phyloP scores from a whole-genome alignment of 129 eudicot species.

The Heracleum sosnowskyi region DNA sequence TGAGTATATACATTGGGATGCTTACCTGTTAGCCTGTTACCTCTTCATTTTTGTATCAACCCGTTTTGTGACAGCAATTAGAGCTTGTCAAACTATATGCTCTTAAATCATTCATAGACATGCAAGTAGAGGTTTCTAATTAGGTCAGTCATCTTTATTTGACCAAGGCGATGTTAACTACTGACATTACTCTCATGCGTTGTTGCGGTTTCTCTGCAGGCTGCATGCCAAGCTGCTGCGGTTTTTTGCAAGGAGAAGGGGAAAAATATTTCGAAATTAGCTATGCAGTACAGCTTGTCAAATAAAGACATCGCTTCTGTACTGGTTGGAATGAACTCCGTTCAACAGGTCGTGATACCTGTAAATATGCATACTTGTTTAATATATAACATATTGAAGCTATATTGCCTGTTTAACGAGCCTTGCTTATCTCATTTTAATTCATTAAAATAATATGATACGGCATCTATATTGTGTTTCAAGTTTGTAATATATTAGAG shows the following conservation, averaged over 20 bases:
- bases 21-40: background rate
- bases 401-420: background rate
- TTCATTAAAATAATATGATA: background rate
- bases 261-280: conserved; percentile 68
- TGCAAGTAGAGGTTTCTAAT: conserved; percentile 4
- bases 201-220: conserved; percentile 34
- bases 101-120: background rate
- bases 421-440: background rate
- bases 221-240: conserved; percentile 69
- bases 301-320: conserved; percentile 68
- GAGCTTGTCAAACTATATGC: background rate
- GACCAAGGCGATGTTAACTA: background rate
- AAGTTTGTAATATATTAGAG: background rate
- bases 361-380: background rate
- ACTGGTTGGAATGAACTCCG: conserved; percentile 89
- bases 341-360: conserved; percentile 48
- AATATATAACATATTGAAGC: background rate
- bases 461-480: background rate
- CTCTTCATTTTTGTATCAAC: background rate
- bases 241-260: conserved; percentile 68
- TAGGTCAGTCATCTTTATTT: background rate
- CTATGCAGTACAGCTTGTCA: conserved; percentile 84
- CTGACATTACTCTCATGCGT: background rate
- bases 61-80: background rate
- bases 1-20: background rate